These are phyloP conservation scores for Neurospora tetrasperma DNA, from an alignment of 495 filamentous ascomycete genomes.

Conservation along the genomic window DNA sequence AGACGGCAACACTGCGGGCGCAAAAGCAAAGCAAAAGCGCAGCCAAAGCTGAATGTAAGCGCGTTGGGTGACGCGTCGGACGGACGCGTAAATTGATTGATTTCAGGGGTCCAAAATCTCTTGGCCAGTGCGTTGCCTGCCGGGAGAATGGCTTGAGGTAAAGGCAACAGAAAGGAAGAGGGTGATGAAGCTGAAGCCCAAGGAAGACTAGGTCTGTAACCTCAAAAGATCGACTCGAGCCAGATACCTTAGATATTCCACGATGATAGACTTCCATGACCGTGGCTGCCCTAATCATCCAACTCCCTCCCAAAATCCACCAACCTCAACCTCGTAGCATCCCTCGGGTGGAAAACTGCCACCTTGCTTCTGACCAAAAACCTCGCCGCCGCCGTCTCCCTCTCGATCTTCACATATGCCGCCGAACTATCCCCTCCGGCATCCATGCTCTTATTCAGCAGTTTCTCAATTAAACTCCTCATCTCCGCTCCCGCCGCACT, in stretches of 20 bases:
- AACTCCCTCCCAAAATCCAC: slow-evolving; percentile 78
- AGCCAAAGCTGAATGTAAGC: background rate
- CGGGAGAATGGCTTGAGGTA: background rate
- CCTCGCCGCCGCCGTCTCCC: slow-evolving; percentile 69
- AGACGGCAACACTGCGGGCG: background rate
- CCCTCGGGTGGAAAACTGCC: slow-evolving; percentile 76
- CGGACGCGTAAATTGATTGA: background rate
- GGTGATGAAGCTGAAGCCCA: background rate
- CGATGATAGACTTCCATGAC: too few relatives aligned
- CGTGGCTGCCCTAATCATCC: slow-evolving; percentile 40
- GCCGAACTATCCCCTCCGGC: slow-evolving; percentile 42
- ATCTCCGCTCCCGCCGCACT: slow-evolving; percentile 57
- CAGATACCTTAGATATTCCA: too few relatives aligned
- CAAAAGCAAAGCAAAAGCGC: background rate
- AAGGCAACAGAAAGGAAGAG: background rate
- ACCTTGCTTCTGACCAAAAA: slow-evolving; percentile 79
- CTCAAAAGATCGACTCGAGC: too few relatives aligned
- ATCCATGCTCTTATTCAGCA: slow-evolving; percentile 53
- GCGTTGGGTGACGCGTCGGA: background rate
- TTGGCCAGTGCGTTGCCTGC: background rate
- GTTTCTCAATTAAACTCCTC: slow-evolving; percentile 51
- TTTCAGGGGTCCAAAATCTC: background rate
- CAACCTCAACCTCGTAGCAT: slow-evolving; percentile 63
- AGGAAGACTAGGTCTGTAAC: too few relatives aligned
- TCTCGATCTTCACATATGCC: slow-evolving; percentile 57